These are phyloP conservation scores for Penicillium paradoxum DNA, from an alignment of 495 filamentous ascomycete genomes.

Conservation along the genomic window DNA sequence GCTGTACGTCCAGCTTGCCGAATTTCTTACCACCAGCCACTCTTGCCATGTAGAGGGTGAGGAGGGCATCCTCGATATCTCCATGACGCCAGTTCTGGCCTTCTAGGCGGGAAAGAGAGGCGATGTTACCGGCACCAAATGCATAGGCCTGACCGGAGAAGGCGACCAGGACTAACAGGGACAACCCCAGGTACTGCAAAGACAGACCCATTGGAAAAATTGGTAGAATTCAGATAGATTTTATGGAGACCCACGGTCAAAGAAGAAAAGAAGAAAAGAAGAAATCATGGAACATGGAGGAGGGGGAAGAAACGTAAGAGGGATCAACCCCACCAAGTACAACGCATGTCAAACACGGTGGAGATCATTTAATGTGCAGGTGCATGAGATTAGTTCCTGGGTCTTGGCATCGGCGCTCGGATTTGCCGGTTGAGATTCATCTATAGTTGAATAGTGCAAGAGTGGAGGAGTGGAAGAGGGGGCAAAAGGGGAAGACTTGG, in stretches of 20 bases:
- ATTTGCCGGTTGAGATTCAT: too few species aligned
- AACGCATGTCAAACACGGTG: conserved; percentile 1
- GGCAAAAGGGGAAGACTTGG: too few species aligned
- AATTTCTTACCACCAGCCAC: conserved; percentile 80
- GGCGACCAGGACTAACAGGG: conserved; percentile 52
- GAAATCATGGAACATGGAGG: too few species aligned
- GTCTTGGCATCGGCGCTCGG: too few species aligned
- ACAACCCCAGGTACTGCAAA: conserved; percentile 34
- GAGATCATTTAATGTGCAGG: not conserved
- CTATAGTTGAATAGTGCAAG: too few species aligned
- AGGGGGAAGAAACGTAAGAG: not conserved
- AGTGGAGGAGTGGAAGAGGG: too few species aligned
- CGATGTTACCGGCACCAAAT: conserved; percentile 87
- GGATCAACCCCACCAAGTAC: conserved; percentile 4
- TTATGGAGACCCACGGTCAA: not conserved
- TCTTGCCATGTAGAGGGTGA: conserved; percentile 68
- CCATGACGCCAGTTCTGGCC: conserved; percentile 92
- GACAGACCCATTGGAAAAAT: conserved; percentile 20
- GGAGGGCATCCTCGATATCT: conserved; percentile 79
- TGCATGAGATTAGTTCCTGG: not conserved
- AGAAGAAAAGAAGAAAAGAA: not conserved
- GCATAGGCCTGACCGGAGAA: conserved; percentile 62
- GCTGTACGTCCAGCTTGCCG: conserved; percentile 77
- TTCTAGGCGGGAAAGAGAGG: conserved; percentile 68
- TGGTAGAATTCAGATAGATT: not conserved